Conservation (phyloP, 2,329 filamentous ascomycete species). For the Magnaporthiopsis incrustans region DNA sequence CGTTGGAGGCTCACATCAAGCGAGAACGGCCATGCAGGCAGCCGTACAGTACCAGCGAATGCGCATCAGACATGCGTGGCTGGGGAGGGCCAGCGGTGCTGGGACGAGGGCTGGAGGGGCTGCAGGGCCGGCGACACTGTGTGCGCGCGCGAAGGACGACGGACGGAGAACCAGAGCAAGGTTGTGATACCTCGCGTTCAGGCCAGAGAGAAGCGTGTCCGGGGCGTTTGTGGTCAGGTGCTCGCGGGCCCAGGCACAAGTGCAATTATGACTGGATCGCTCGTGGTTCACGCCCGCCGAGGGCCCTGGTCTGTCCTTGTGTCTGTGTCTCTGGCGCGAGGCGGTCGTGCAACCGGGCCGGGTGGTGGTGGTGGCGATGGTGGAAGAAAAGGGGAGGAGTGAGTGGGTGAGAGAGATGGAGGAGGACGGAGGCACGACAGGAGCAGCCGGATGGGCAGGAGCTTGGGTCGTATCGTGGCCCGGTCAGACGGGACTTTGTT, state of each 20-base stretch:
- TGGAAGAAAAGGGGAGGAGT: neutral
- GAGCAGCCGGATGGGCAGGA: neutral
- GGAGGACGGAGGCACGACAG: neutral
- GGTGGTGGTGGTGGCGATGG: neutral
- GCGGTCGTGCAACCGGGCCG: neutral
- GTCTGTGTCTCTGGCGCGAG: neutral
- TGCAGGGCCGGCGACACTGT: neutral
- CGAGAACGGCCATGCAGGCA: constrained; percentile 6
- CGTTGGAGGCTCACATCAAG: neutral
- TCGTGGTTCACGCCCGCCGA: neutral
- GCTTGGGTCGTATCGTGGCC: neutral
- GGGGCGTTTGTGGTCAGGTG: neutral
- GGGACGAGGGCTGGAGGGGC: neutral
- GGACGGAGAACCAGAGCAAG: neutral
- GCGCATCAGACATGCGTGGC: constrained; percentile 2
- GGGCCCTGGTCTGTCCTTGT: neutral
- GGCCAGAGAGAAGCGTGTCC: neutral
- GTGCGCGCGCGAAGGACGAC: neutral
- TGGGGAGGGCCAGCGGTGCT: neutral
- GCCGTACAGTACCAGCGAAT: neutral
- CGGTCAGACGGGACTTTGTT: neutral
- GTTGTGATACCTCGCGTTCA: neutral
- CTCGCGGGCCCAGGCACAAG: neutral
- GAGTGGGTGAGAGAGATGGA: neutral
- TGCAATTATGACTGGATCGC: neutral